A percentile compares a stretch with the other conserved stretches of the same genome.
Evolutionary conservation across 306 rosid species (phyloP).

Genomic region (Mimosa pudica): DNA sequence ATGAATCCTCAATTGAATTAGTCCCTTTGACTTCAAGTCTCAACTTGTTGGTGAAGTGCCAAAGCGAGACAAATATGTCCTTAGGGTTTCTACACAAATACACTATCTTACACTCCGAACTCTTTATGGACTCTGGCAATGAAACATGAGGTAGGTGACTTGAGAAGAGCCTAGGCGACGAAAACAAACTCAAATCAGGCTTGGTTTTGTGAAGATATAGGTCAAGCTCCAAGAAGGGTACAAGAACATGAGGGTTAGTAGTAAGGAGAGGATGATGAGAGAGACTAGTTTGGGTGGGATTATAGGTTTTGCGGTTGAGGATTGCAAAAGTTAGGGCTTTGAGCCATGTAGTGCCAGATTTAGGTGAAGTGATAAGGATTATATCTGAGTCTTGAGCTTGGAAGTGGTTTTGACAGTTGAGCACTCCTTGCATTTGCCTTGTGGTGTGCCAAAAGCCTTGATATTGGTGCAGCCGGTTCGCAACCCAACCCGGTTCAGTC

Average conservation of each 20-base stretch:
- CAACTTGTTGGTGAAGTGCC: conserved; percentile 44
- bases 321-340: conserved; percentile 43
- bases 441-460: conserved; percentile 51
- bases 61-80: conserved; percentile 43
- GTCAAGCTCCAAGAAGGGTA: conserved; percentile 43
- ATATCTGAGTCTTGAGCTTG: conserved; percentile 37
- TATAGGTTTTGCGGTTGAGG: conserved; percentile 23
- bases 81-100: conserved; percentile 47
- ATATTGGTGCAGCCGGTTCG: conserved; percentile 32
- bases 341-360: conserved; percentile 58
- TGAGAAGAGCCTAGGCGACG: conserved; percentile 25
- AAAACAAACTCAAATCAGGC: conserved; percentile 19
- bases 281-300: neutral
- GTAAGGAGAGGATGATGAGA: conserved; percentile 39
- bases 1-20: conserved; percentile 27
- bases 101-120: conserved; percentile 38
- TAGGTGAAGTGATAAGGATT: conserved; percentile 43
- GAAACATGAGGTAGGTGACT: neutral
- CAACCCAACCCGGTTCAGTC: conserved; percentile 35
- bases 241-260: conserved; percentile 42
- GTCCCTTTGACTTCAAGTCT: neutral
- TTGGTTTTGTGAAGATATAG: neutral
- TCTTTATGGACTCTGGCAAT: conserved; percentile 25
- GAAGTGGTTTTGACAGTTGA: conserved; percentile 42
- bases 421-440: conserved; percentile 37